A percentile compares a stretch with the other conserved stretches of the same genome.
These are phyloP conservation scores for Rhodotorula sp. DNA, from an alignment of 1,284 basidiomycete species.

Conservation along the genomic window DNA sequence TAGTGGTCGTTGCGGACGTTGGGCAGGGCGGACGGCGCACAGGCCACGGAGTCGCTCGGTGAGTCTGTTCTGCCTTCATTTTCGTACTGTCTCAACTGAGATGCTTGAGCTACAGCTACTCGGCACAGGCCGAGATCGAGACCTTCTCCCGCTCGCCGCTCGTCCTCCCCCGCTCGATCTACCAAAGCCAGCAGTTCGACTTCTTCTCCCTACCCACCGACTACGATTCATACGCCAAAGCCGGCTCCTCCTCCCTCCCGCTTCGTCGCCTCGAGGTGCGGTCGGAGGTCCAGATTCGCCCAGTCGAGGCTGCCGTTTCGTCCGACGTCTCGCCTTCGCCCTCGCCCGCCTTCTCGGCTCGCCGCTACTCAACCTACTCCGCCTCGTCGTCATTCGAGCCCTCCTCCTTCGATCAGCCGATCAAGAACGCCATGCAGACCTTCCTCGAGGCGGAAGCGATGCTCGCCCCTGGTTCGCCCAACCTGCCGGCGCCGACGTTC, in stretches of 20 bases:
- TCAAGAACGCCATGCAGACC: conserved; percentile 68
- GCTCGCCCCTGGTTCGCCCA: conserved; percentile 45
- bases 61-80: not conserved
- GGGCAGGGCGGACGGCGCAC: not conserved
- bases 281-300: conserved; percentile 64
- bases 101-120: conserved; percentile 54
- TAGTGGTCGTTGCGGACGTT: not conserved
- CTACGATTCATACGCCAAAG: conserved; percentile 49
- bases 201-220: conserved; percentile 57
- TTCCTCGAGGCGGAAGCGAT: conserved; percentile 59
- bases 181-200: conserved; percentile 74
- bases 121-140: conserved; percentile 74
- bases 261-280: conserved; percentile 65
- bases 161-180: conserved; percentile 68
- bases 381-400: conserved; percentile 17
- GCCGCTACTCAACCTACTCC: not conserved
- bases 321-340: not conserved
- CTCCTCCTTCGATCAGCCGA: conserved; percentile 69
- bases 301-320: conserved; percentile 13
- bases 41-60: not conserved
- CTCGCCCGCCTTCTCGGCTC: not conserved
- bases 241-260: conserved; percentile 69
- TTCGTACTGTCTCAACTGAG: not conserved
- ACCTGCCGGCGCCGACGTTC: conserved; percentile 66
- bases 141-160: conserved; percentile 62